Percentiles rank a stretch among this genome's conserved stretches.
Conservation (phyloP, 345 rosid genomes). For the Syzygium aqueum region DNA sequence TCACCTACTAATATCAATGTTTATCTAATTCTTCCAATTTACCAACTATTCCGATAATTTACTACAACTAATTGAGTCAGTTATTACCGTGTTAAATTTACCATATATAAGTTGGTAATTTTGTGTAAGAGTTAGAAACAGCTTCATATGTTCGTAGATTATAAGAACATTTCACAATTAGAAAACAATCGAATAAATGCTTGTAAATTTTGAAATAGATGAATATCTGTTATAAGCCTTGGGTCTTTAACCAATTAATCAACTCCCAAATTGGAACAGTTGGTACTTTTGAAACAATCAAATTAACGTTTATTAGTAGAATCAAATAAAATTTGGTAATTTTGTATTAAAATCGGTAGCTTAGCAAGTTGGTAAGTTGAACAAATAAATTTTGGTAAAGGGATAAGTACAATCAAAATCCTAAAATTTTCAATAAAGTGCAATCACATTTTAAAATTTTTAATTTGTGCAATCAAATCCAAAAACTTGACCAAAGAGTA, state of each 20-base stretch:
- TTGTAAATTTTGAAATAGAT: background rate
- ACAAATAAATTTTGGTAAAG: no score
- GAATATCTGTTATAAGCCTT: background rate
- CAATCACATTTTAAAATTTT: background rate
- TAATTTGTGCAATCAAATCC: background rate
- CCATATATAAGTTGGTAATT: background rate
- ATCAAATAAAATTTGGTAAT: background rate
- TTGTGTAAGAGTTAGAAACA: background rate
- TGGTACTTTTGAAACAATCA: background rate
- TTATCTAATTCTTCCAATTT: no score
- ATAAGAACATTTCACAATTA: accelerated
- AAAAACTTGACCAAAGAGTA: no score
- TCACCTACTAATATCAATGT: no score
- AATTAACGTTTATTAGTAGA: background rate
- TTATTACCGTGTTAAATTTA: background rate
- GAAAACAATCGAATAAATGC: background rate
- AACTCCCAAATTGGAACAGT: background rate
- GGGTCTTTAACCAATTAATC: background rate
- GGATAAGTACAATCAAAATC: no score
- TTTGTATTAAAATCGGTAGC: background rate
- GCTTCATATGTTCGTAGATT: background rate
- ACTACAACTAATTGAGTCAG: background rate
- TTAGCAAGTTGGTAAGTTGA: background rate
- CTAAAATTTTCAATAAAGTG: background rate
- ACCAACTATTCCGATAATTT: no score